A percentile compares a stretch with the other conserved stretches of the same genome.
Evolutionary conservation across 1,284 basidiomycete species (phyloP).

Genomic region (Phellopilus nigrolimitatus): DNA sequence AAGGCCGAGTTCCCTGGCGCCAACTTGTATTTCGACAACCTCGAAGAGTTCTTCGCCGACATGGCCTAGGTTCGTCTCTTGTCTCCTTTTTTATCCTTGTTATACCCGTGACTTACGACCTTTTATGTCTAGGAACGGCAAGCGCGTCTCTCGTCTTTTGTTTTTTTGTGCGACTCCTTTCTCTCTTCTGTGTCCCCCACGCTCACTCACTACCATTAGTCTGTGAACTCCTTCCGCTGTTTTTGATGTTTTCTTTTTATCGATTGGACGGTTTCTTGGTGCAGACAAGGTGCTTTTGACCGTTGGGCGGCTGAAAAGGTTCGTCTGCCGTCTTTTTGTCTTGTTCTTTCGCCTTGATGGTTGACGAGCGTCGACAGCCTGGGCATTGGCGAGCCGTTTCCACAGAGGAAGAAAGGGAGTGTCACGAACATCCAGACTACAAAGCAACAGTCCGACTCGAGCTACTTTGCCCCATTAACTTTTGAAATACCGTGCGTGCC

Average conservation of each 20-base stretch:
- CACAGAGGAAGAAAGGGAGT: too few relatives aligned
- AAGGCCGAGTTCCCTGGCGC: constrained; percentile 16
- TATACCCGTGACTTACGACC: not conserved
- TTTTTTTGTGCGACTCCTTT: not conserved
- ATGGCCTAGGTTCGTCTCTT: constrained; percentile 21
- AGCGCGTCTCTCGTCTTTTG: not conserved
- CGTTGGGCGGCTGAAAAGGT: too few relatives aligned
- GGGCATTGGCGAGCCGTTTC: too few relatives aligned
- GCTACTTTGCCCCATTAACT: too few relatives aligned
- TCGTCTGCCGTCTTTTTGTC: too few relatives aligned
- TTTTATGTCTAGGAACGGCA: not conserved
- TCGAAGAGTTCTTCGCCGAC: not conserved
- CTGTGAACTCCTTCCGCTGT: not conserved
- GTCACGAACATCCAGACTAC: too few relatives aligned
- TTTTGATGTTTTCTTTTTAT: not conserved
- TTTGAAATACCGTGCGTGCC: too few relatives aligned
- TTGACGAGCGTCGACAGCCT: too few relatives aligned
- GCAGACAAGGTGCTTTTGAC: constrained; percentile 13
- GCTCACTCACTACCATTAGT: not conserved
- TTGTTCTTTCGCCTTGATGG: too few relatives aligned
- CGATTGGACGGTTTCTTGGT: not conserved
- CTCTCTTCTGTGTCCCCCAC: not conserved
- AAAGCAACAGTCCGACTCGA: too few relatives aligned
- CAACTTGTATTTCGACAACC: constrained; percentile 14
- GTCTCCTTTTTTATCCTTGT: constrained; percentile 5